These are phyloP conservation scores for Lepiota brunneoincarnata DNA, from an alignment of 768 basidiomycete genomes.

Conservation along the genomic window DNA sequence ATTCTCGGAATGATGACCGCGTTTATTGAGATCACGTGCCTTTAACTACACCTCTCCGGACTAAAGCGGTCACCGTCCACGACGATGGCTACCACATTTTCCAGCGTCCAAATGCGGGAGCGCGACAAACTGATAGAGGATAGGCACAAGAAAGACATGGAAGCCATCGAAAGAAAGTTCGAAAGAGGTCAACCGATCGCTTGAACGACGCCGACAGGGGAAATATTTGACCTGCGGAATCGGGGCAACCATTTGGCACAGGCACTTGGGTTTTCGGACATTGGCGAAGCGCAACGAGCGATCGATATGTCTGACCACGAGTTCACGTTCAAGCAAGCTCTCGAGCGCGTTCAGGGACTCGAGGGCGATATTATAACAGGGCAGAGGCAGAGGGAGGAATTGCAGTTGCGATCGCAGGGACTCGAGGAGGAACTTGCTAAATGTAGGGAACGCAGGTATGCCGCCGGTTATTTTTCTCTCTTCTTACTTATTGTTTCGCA, in stretches of 20 bases:
- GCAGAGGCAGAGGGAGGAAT: conserved; percentile 21
- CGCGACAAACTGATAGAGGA: conserved; percentile 32
- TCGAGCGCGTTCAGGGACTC: conserved; percentile 30
- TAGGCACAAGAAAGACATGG: conserved; percentile 27
- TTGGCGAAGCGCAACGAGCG: conserved; percentile 39
- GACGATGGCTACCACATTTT: conserved; percentile 18
- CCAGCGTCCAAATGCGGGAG: conserved; percentile 26
- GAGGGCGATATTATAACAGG: conserved; percentile 25
- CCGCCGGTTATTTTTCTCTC: not conserved
- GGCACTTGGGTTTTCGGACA: conserved; percentile 40
- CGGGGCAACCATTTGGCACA: conserved; percentile 36
- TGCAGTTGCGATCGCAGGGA: conserved; percentile 19
- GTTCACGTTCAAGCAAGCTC: conserved; percentile 31
- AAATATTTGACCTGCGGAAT: conserved; percentile 35
- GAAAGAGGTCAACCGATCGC: conserved; percentile 28
- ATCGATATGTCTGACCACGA: conserved; percentile 35
- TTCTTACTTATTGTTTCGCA: not conserved
- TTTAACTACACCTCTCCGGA: not conserved
- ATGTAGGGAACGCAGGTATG: not conserved
- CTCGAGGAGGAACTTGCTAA: conserved; percentile 21
- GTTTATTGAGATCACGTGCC: not conserved
- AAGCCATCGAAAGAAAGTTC: conserved; percentile 21
- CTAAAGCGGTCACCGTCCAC: not conserved
- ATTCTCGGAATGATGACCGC: no score
- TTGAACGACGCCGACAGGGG: conserved; percentile 27